These are phyloP conservation scores for Pyropia haitanensis DNA, from an alignment of 23 red algal genomes.

Conservation along the genomic window DNA sequence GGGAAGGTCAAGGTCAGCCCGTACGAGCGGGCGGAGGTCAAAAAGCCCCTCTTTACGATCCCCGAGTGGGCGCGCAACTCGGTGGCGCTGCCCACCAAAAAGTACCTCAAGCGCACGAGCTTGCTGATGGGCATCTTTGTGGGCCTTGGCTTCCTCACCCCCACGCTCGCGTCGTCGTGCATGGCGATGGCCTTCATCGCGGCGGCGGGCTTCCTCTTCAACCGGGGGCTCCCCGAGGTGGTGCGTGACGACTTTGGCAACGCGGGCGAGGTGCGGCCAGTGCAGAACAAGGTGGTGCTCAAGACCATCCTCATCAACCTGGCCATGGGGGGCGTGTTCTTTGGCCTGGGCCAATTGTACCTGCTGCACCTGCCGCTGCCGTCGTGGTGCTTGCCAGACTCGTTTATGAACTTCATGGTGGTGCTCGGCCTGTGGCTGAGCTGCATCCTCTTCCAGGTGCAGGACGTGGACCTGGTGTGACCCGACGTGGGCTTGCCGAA, in stretches of 20 bases:
- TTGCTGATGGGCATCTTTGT: slow-evolving; percentile 79
- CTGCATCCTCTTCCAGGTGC: slow-evolving; percentile 70
- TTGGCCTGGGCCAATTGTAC: slow-evolving; percentile 52
- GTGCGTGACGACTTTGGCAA: slow-evolving; percentile 74
- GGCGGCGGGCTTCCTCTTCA: slow-evolving; percentile 82
- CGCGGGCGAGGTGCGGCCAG: slow-evolving; percentile 77
- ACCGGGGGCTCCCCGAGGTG: slow-evolving; percentile 82
- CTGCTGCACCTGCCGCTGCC: slow-evolving; percentile 59
- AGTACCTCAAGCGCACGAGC: slow-evolving; percentile 53
- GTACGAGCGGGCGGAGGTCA: slow-evolving; percentile 53
- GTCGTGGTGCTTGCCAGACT: slow-evolving; percentile 56
- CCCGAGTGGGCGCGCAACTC: slow-evolving; percentile 53
- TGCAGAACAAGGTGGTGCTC: slow-evolving; percentile 64
- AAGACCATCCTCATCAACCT: slow-evolving; percentile 76
- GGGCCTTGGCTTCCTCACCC: slow-evolving; percentile 61
- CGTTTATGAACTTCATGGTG: slow-evolving; percentile 48
- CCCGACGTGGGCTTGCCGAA: neutral
- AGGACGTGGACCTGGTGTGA: slow-evolving; percentile 7
- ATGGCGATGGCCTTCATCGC: slow-evolving; percentile 88
- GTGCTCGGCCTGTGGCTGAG: slow-evolving; percentile 70
- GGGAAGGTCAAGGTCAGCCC: slow-evolving; percentile 77
- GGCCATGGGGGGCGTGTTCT: slow-evolving; percentile 51
- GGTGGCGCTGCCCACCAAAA: slow-evolving; percentile 65
- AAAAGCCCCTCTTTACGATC: slow-evolving; percentile 67
- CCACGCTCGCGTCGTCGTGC: slow-evolving; percentile 58